Evolutionary conservation across 2,329 filamentous ascomycete species (phyloP), one percentile per base, ranked within the genome.

Genomic region (Aspergillus sp.): DNA sequence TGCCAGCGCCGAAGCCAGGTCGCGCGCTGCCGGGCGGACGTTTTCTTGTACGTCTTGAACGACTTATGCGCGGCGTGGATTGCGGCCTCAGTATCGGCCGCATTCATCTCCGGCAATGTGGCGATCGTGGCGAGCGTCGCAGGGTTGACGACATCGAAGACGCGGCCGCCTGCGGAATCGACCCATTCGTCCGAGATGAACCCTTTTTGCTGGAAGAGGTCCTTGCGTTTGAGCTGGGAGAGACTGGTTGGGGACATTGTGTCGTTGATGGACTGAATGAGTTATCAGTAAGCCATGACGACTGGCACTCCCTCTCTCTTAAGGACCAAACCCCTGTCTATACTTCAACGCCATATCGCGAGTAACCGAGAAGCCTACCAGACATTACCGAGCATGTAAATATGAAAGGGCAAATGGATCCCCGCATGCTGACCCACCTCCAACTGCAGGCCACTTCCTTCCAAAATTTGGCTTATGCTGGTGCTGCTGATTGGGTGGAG

Each of bases 1-100:
- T 81, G 80, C 83, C 83, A 86, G 66, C 80, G 81, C 43, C 80
- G 73, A 47, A 86, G 72, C 68, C 49, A 52, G 12, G 43, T 45
- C 12, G 54, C 41, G 17, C 58, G 39, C 23, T 57, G 41, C 3
- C 58, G 54, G 7, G 50, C 58, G 8, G 54, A 44, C 2, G 55
- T 57, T 9, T 55, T 57, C 5, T 47, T 46, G 11, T 50, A 57
- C 8, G 50, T 43, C 7, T 50, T 19, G 21, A 60, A 57, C 6
- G 58, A 21, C 4, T 44, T 19, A 33, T 54, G 17, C 6, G 58
- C 58, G 33, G 58, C 50, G 12, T 19, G 14, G 8, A 60, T 51
- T 14, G 58, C 58, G 21, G 39, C 15, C 21, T 45, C 35, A 11
- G 50, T 55, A 41, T 60, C 58, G 17, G 27, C n/a, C 21, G 44